Percentiles rank a stretch among this genome's conserved stretches.
phyloP scores from a whole-genome alignment of 2,329 filamentous ascomycete genomes.

The Sporothrix protearum region DNA sequence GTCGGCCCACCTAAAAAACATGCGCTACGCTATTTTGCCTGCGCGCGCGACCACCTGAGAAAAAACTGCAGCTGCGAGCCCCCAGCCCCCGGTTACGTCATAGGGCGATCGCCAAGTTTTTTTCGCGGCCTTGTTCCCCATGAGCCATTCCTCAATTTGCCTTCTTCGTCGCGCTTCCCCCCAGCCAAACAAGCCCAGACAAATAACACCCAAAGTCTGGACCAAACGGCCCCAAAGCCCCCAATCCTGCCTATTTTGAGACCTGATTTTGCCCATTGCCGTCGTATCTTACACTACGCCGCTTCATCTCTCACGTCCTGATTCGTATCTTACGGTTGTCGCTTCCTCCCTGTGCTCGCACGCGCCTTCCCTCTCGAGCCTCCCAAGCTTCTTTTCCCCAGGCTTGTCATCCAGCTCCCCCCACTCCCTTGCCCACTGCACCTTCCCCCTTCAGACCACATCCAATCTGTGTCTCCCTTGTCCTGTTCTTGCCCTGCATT shows the following conservation, averaged over 20 bases:
- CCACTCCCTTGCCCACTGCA: background rate
- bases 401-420: background rate
- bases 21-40: background rate
- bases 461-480: background rate
- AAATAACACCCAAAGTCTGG: background rate
- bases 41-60: background rate
- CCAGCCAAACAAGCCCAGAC: background rate
- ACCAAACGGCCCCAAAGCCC: background rate
- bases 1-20: background rate
- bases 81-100: constrained; percentile 26
- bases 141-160: constrained; percentile 14
- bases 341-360: background rate
- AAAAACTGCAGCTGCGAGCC: constrained; percentile 9
- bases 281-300: background rate
- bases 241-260: constrained; percentile 5
- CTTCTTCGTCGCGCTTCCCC: background rate
- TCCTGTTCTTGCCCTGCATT: background rate
- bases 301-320: background rate
- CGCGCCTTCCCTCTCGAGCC: background rate
- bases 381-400: background rate
- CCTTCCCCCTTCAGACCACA: background rate
- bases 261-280: background rate
- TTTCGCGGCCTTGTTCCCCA: background rate
- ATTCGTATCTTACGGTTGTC: background rate
- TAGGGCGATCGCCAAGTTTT: constrained; percentile 25